Evolutionary conservation across 169 alveolate genomes (phyloP).

Genomic region (Theileria parva): DNA sequence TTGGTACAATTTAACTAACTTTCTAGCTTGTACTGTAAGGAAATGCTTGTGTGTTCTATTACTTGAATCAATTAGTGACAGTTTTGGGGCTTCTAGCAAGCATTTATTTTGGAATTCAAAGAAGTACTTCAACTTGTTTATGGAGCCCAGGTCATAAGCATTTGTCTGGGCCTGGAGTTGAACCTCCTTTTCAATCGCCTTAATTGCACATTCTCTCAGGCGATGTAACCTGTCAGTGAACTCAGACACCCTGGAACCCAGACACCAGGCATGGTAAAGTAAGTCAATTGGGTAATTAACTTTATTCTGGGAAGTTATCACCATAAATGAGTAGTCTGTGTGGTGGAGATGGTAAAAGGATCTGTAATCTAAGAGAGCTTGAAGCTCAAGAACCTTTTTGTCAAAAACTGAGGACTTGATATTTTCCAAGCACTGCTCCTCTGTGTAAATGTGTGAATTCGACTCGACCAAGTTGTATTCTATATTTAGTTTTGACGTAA

Average conservation of each 20-base stretch:
- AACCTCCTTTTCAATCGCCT: conserved; percentile 11
- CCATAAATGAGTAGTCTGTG: conserved; percentile 7
- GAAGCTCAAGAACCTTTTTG: not conserved
- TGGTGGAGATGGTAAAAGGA: conserved; percentile 10
- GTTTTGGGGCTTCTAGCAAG: conserved; percentile 3
- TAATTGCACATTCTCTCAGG: conserved; percentile 20
- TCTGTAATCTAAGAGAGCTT: not conserved
- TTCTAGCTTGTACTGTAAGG: not conserved
- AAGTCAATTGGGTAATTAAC: conserved; percentile 9
- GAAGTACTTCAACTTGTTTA: conserved; percentile 2
- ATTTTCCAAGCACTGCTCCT: conserved; percentile 15
- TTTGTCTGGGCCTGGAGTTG: conserved; percentile 5
- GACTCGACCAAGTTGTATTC: conserved; percentile 9
- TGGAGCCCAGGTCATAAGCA: conserved; percentile 9
- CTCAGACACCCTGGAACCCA: conserved; percentile 9
- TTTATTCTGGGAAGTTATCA: not conserved
- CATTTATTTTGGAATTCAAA: conserved; percentile 22
- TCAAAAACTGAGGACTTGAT: conserved; percentile 22
- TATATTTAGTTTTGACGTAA: conserved; percentile 2
- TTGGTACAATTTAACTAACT: conserved; percentile 13
- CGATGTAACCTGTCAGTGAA: conserved; percentile 11
- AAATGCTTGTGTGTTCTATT: not conserved
- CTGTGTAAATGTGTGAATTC: conserved; percentile 10
- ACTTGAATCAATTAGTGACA: not conserved
- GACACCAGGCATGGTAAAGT: conserved; percentile 15